Base-by-base conservation (phyloP, 2,329 filamentous ascomycete species). In the Didymella glomerata region DNA sequence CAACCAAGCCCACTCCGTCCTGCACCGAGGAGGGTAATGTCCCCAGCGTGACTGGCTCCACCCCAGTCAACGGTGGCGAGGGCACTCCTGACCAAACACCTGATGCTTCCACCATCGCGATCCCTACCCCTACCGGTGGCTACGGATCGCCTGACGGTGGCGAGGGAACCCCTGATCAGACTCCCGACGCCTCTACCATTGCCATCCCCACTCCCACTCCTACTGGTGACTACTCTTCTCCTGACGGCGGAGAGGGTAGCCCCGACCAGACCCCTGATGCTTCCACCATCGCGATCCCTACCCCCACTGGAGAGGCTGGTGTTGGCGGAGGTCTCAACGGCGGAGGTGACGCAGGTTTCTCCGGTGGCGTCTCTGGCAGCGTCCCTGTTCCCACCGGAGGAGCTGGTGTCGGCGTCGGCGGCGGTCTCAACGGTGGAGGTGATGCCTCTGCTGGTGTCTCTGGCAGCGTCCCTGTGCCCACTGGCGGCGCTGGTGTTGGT, bases 1-100 rank as follows among this genome's bases (percentile, higher is more conserved):
- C 73, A 64, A 41, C 47, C 41, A 50, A 22, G 7, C n/a, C 34
- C 20, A 34, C 46, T 25, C 14, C 18, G 2, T n/a, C 46, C 18
- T 28, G 25, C 46, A 30, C 46, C 46, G 30, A 34, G 4, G 45
- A 22, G 6, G 20, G 27, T 4, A 38, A 24, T n/a, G 7, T 20
- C 20, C 32, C 30, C 30, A 48, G 20, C 22, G 14, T 42, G 20
- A 42, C 40, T 18, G 22, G 40, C 4, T 42, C 40, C 6, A 14
- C 14, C 25, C 24, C 14, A 18, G 42, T 18, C 22, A 3, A 36
- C 16, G 32, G 20, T 20, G 34, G 34, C 24, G 36, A 40, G 36
- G 36, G 18, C 9, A 20, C 36, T 40, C 36, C 36, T 3, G 36
- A 40, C 2, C 36, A 40, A 18, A 40, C 36, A 11, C 36, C 36